These are phyloP conservation scores for Caryopteris hybrid DNA, from an alignment of 305 asterid species.

Conservation along the genomic window DNA sequence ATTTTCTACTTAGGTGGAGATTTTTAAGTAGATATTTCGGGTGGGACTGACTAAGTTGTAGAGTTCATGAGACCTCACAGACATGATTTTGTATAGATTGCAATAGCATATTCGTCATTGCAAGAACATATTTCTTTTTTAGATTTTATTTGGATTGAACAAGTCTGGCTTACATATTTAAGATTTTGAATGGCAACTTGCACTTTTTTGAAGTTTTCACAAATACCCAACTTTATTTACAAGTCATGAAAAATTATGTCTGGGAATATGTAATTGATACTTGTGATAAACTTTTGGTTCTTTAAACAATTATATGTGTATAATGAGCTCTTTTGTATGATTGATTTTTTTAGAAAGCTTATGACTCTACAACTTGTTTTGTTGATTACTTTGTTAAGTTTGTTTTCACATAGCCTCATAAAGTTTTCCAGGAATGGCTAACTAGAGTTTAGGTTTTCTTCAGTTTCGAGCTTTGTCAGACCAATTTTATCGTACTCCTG, in stretches of 20 bases:
- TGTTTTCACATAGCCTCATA: too few relatives aligned
- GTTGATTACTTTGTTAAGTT: too few relatives aligned
- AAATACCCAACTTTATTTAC: background rate
- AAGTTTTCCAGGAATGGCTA: background rate
- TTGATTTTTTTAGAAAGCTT: too few relatives aligned
- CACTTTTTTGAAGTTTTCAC: background rate
- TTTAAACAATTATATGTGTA: background rate
- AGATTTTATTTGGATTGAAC: background rate
- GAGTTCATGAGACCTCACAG: background rate
- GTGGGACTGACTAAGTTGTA: background rate
- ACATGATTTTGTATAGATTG: background rate
- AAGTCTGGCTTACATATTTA: background rate
- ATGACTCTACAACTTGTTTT: too few relatives aligned
- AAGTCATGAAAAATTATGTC: background rate
- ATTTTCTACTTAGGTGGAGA: background rate
- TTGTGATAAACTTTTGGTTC: too few relatives aligned
- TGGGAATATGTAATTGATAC: background rate
- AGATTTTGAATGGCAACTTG: background rate
- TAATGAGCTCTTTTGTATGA: background rate
- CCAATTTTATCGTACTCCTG: slow-evolving; percentile 89
- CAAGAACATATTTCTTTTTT: background rate
- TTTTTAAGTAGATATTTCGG: background rate
- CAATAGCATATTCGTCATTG: background rate
- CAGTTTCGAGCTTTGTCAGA: slow-evolving; percentile 95
- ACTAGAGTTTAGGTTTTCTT: slow-evolving; percentile 17